phyloP scores from a whole-genome alignment of 768 basidiomycete genomes.

The Serendipita sp. region DNA sequence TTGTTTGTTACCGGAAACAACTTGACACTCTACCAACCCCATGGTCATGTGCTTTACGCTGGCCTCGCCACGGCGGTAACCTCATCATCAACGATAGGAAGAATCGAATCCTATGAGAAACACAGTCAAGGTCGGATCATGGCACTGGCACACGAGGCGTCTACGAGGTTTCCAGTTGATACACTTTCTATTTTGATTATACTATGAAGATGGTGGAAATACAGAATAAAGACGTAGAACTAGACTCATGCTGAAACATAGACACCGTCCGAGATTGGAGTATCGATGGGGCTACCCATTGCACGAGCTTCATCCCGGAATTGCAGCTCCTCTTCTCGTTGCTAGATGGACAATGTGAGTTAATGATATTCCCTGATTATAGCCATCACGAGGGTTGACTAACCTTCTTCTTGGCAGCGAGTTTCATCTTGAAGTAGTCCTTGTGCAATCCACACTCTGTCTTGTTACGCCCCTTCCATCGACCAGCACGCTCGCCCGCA shows the following conservation, averaged over 20 bases:
- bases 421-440: slow-evolving; percentile 61
- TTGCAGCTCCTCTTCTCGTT: slow-evolving; percentile 18
- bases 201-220: not conserved
- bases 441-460: slow-evolving; percentile 92
- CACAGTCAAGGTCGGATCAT: no score
- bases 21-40: no score
- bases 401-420: slow-evolving; percentile 18
- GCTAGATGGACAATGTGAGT: slow-evolving; percentile 1
- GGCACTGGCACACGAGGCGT: no score
- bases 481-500: slow-evolving; percentile 62
- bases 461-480: slow-evolving; percentile 84
- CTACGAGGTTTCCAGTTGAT: no score
- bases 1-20: no score
- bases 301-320: slow-evolving; percentile 13
- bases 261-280: not conserved
- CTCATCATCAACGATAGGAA: no score
- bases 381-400: not conserved
- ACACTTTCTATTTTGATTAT: no score
- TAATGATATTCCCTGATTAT: not conserved
- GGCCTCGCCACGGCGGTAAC: no score
- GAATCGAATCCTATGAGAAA: no score
- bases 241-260: not conserved
- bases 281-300: not conserved
- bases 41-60: no score
- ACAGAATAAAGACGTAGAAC: not conserved